A percentile compares a stretch with the other conserved stretches of the same genome.
These are phyloP conservation scores for Leccinum angustisporum DNA, from an alignment of 1,284 basidiomycete genomes.

Conservation along the genomic window DNA sequence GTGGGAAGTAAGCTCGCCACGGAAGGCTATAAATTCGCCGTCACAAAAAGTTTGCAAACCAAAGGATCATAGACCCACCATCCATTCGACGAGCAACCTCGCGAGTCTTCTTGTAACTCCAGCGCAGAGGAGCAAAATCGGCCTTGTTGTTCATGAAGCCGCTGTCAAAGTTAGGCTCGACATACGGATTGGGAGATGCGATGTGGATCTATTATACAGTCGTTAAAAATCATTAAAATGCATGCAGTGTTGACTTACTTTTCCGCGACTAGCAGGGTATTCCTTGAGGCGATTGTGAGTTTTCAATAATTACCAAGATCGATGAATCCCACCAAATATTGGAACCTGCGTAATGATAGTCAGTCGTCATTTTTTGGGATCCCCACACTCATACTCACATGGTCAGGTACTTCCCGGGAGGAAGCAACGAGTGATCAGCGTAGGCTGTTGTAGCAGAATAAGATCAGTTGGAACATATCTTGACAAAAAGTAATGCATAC, in stretches of 20 bases:
- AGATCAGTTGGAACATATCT: conserved; percentile 2
- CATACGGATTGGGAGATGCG: conserved; percentile 57
- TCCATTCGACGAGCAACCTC: conserved; percentile 74
- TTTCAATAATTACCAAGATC: not conserved
- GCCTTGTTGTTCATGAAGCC: conserved; percentile 78
- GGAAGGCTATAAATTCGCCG: conserved; percentile 48
- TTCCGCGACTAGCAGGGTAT: conserved; percentile 67
- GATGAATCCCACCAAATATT: conserved; percentile 47
- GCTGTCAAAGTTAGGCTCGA: conserved; percentile 63
- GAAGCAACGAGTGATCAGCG: conserved; percentile 66
- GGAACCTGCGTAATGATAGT: conserved; percentile 41
- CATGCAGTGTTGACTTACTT: conserved; percentile 35
- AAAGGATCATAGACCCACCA: conserved; percentile 35
- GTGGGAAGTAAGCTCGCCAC: conserved; percentile 68
- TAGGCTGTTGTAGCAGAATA: conserved; percentile 44
- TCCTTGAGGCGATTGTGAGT: conserved; percentile 31
- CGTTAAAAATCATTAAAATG: conserved; percentile 11
- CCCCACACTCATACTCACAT: conserved; percentile 39
- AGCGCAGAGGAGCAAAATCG: conserved; percentile 72
- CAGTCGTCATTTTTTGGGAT: not conserved
- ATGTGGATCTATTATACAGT: conserved; percentile 56
- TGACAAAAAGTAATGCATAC: conserved; percentile 23
- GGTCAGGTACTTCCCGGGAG: conserved; percentile 70
- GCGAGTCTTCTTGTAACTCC: conserved; percentile 75
- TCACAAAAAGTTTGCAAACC: not conserved